Evolutionary conservation across 2,329 filamentous ascomycete genomes (phyloP).

Genomic region (Beauveria bassiana): DNA sequence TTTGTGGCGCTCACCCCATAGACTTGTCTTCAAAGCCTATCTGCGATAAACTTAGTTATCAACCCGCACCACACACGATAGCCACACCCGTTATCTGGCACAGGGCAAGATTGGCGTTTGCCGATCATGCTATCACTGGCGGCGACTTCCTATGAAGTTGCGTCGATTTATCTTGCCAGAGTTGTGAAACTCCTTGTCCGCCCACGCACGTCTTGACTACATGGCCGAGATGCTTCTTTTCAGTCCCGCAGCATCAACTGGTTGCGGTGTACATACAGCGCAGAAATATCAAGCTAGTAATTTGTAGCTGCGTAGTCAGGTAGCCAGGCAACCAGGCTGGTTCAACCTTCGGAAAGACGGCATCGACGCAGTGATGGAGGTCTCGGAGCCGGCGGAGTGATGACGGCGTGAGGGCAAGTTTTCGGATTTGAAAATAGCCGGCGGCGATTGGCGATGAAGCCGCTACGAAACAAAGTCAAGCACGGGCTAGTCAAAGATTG

Average conservation of each 20-base stretch:
- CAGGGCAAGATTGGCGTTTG: not conserved
- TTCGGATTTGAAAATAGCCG: not conserved
- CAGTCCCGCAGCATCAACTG: not conserved
- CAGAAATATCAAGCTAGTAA: not conserved
- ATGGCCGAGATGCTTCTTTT: not conserved
- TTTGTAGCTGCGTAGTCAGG: not conserved
- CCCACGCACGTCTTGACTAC: not conserved
- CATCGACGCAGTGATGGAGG: not conserved
- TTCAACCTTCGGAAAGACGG: not conserved
- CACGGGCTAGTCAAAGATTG: not conserved
- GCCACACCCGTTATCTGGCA: not conserved
- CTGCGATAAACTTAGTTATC: conserved; percentile 3
- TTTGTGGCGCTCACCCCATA: conserved; percentile 1
- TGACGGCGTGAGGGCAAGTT: not conserved
- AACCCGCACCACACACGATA: not conserved
- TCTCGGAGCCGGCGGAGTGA: not conserved
- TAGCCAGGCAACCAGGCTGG: not conserved
- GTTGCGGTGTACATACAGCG: not conserved
- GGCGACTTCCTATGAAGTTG: not conserved
- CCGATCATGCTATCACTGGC: not conserved
- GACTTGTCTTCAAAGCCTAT: not conserved
- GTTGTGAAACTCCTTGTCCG: not conserved
- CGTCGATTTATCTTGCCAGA: not conserved
- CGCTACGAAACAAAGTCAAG: not conserved
- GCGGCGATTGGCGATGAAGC: not conserved